A percentile compares a stretch with the other conserved stretches of the same genome.
phyloP scores from a whole-genome alignment of 78 protist species.

The Reticulomyxa filosa region DNA sequence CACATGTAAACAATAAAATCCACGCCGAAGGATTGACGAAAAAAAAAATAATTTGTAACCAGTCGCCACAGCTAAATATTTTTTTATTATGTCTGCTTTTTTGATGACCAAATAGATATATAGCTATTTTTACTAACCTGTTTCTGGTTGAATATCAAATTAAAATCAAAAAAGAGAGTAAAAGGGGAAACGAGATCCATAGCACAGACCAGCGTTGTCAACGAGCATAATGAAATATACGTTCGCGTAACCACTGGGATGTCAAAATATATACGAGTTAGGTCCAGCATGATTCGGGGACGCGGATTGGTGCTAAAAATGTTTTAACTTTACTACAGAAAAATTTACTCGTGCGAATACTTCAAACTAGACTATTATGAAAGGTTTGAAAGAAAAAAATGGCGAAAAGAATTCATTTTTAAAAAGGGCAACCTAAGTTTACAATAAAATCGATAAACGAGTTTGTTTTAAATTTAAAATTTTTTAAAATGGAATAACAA shows the following conservation, averaged over 20 bases:
- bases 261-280: too few relatives aligned
- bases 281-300: too few relatives aligned
- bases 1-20: constrained; percentile 38
- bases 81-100: neutral
- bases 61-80: constrained; percentile 23
- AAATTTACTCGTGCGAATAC: too few relatives aligned
- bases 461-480: too few relatives aligned
- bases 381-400: too few relatives aligned
- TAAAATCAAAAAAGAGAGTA: neutral
- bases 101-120: neutral
- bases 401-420: too few relatives aligned
- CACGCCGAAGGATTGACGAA: constrained; percentile 13
- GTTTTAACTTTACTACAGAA: too few relatives aligned
- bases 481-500: too few relatives aligned
- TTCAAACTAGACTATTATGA: too few relatives aligned
- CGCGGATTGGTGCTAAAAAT: too few relatives aligned
- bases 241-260: neutral
- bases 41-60: constrained; percentile 27
- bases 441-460: too few relatives aligned
- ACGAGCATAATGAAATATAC: neutral
- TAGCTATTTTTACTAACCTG: neutral
- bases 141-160: neutral
- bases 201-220: constrained; percentile 11
- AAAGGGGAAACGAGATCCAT: constrained; percentile 18
- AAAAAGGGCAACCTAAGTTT: too few relatives aligned